Evolutionary conservation across 2,329 filamentous ascomycete genomes (phyloP).

Genomic region (Pseudocercospora musae): DNA sequence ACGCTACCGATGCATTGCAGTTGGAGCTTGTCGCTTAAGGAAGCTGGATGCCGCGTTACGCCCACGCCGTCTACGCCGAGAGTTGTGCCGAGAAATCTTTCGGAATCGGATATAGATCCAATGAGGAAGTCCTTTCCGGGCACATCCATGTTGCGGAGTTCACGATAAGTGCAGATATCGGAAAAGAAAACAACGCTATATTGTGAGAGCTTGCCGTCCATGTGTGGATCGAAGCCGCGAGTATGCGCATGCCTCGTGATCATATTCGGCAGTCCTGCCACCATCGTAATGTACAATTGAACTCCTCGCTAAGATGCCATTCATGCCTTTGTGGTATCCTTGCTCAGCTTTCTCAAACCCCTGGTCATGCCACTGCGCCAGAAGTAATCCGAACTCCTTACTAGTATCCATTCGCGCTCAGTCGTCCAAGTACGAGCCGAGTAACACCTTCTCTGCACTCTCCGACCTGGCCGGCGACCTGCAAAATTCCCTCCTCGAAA

Average conservation of each 20-base stretch:
- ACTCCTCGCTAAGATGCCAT: constrained; percentile 2
- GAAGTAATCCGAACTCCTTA: neutral
- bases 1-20: neutral
- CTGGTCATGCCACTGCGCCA: neutral
- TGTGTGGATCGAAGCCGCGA: neutral
- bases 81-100: neutral
- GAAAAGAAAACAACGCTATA: neutral
- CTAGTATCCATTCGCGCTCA: constrained; percentile 3
- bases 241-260: neutral
- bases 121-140: neutral
- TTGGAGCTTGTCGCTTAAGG: neutral
- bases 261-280: neutral
- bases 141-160: neutral
- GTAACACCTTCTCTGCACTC: constrained; percentile 48
- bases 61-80: no score
- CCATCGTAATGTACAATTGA: neutral
- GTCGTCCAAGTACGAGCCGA: constrained; percentile 37
- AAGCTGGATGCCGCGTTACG: neutral
- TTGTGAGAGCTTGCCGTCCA: neutral
- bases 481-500: constrained; percentile 49
- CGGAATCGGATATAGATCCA: neutral
- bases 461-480: constrained; percentile 48
- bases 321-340: neutral
- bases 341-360: neutral
- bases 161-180: neutral